These are phyloP conservation scores for Leucocoprinus gongylophorus DNA, from an alignment of 1,284 basidiomycete species.

Conservation along the genomic window DNA sequence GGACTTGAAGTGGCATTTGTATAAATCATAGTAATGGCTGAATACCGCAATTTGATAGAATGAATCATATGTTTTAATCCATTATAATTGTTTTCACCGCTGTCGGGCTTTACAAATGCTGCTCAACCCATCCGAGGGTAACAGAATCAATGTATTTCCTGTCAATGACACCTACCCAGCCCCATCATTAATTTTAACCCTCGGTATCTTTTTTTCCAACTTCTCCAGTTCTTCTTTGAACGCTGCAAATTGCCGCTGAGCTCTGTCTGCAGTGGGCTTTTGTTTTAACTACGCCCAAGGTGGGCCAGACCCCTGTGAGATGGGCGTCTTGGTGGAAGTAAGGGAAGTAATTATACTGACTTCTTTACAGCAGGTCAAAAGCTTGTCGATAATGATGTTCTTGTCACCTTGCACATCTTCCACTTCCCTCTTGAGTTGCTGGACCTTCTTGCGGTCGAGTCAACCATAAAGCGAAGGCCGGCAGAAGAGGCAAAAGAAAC, in stretches of 20 bases:
- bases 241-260: conserved; percentile 69
- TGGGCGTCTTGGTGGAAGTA: conserved; percentile 3
- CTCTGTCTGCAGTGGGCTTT: conserved; percentile 72
- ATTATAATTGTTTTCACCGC: neutral
- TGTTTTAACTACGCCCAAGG: conserved; percentile 26
- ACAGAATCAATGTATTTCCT: conserved; percentile 10
- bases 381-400: conserved; percentile 68
- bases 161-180: conserved; percentile 34
- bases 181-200: conserved; percentile 36
- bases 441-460: conserved; percentile 36
- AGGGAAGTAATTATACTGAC: conserved; percentile 34
- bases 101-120: neutral
- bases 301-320: conserved; percentile 17
- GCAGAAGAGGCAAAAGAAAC: neutral
- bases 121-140: neutral
- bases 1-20: conserved; percentile 2
- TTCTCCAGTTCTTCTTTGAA: conserved; percentile 75
- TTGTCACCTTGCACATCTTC: conserved; percentile 69
- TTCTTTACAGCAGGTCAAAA: conserved; percentile 78
- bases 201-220: conserved; percentile 58
- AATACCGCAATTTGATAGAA: neutral
- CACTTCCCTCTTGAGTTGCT: conserved; percentile 61
- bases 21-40: conserved; percentile 4
- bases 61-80: neutral
- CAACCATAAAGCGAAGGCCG: neutral